Percentiles rank a stretch among this genome's conserved stretches.
phyloP scores from a whole-genome alignment of 2,329 filamentous ascomycete species.

The Fusarium sp. region DNA sequence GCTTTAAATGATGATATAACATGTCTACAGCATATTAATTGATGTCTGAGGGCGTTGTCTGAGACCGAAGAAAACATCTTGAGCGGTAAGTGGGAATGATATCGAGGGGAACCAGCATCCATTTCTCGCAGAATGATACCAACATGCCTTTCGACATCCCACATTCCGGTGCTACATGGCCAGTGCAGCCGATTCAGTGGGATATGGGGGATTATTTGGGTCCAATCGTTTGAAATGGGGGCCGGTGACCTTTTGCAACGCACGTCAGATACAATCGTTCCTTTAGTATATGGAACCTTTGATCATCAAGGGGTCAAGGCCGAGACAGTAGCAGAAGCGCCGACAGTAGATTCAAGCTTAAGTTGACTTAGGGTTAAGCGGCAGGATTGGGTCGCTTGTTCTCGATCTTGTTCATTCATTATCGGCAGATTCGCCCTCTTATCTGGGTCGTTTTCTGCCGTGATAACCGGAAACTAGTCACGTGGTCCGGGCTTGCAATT shows the following conservation, averaged over 20 bases:
- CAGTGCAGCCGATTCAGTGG: neutral
- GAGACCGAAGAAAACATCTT: neutral
- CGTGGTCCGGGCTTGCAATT: slow-evolving; percentile 2
- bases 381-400: neutral
- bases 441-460: slow-evolving; percentile 15
- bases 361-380: neutral
- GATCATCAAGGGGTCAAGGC: neutral
- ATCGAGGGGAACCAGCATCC: neutral
- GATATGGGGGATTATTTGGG: neutral
- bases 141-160: neutral
- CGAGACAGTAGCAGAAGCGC: slow-evolving; percentile 2
- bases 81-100: neutral
- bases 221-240: neutral
- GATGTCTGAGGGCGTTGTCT: neutral
- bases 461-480: slow-evolving; percentile 1
- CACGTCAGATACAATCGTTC: neutral
- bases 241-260: neutral
- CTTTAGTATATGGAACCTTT: neutral
- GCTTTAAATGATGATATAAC: neutral
- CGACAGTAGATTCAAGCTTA: slow-evolving; percentile 8
- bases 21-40: neutral
- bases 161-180: neutral
- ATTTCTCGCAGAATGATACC: neutral
- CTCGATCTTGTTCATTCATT: neutral
- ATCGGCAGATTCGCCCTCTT: neutral